phyloP scores from a whole-genome alignment of 495 filamentous ascomycete species.

The Talaromyces proteolyticus region DNA sequence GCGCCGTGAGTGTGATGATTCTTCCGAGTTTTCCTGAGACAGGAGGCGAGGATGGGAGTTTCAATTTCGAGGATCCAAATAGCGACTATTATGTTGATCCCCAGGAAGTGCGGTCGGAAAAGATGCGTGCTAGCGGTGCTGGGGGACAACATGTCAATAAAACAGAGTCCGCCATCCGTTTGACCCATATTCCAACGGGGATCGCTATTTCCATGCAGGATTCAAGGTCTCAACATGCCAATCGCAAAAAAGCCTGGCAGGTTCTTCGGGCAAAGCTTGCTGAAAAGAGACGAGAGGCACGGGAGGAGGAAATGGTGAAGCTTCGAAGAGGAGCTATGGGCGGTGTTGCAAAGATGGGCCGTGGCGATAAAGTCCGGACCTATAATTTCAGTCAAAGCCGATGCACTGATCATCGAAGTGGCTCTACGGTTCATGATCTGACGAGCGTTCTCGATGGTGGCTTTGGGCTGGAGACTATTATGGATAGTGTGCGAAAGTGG shows the following conservation, averaged over 20 bases:
- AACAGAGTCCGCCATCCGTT: conserved; percentile 89
- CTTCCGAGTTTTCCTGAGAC: conserved; percentile 73
- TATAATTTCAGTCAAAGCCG: conserved; percentile 93
- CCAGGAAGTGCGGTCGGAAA: conserved; percentile 77
- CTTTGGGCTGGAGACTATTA: conserved; percentile 63
- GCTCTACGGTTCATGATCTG: conserved; percentile 74
- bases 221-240: conserved; percentile 80
- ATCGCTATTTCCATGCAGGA: conserved; percentile 89
- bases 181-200: conserved; percentile 87
- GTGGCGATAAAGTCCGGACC: conserved; percentile 89
- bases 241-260: conserved; percentile 81
- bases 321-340: conserved; percentile 70
- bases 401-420: conserved; percentile 90
- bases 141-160: conserved; percentile 98
- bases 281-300: conserved; percentile 69
- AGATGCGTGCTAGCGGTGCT: conserved; percentile 86
- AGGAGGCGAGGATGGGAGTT: conserved; percentile 42
- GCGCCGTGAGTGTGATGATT: conserved; percentile 85
- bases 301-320: conserved; percentile 73
- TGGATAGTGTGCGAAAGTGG: conserved; percentile 80
- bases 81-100: conserved; percentile 88
- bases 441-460: conserved; percentile 73
- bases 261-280: conserved; percentile 78
- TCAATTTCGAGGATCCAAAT: conserved; percentile 71
- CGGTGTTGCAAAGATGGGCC: conserved; percentile 72